These are phyloP conservation scores for Aspergillus sp. DNA, from an alignment of 2,329 filamentous ascomycete genomes.

Conservation along the genomic window DNA sequence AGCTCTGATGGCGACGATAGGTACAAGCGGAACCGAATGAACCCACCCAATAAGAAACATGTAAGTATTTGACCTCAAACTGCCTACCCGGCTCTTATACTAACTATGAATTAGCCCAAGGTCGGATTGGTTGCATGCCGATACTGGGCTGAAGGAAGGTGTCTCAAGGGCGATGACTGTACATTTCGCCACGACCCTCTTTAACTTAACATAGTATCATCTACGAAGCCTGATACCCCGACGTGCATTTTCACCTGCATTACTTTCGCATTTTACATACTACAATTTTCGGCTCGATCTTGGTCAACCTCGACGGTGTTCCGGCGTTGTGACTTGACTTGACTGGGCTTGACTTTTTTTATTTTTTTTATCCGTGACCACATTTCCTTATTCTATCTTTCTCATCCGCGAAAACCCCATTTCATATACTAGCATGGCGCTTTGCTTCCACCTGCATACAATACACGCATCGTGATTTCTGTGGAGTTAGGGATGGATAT, in stretches of 20 bases:
- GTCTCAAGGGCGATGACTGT: conserved; percentile 53
- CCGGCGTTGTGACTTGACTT: conserved; percentile 10
- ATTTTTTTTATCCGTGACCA: background rate
- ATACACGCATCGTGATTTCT: background rate
- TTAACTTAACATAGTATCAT: conserved; percentile 8
- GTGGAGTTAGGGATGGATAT: conserved; percentile 2
- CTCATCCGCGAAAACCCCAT: background rate
- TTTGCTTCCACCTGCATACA: background rate
- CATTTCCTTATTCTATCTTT: background rate
- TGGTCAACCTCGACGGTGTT: background rate
- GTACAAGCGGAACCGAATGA: conserved; percentile 38
- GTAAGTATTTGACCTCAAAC: conserved; percentile 23
- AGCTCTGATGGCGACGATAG: conserved; percentile 34
- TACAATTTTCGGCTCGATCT: background rate
- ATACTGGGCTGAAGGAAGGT: conserved; percentile 55
- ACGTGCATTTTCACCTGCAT: conserved; percentile 5
- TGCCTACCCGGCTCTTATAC: background rate
- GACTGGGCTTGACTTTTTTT: background rate
- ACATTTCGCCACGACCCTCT: conserved; percentile 49
- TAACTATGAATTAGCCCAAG: conserved; percentile 36
- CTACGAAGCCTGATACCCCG: conserved; percentile 17
- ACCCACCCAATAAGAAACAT: conserved; percentile 38
- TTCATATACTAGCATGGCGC: background rate
- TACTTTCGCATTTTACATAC: conserved; percentile 1
- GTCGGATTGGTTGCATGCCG: conserved; percentile 49